phyloP scores from a whole-genome alignment of 495 filamentous ascomycete species.

The Aspergillus olivimuriae region DNA sequence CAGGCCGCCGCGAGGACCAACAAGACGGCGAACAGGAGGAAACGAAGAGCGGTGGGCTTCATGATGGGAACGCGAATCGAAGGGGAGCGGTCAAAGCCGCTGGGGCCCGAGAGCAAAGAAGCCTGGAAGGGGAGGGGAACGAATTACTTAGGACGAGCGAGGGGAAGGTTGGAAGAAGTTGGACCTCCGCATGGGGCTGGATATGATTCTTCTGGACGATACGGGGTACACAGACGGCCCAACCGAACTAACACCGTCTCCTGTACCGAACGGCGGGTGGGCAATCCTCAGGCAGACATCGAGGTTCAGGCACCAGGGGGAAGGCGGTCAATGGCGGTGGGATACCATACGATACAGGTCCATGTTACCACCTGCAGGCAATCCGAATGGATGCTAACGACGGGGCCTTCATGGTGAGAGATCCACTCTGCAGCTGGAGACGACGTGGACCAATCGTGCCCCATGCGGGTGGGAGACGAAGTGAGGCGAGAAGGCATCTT shows the following conservation, averaged over 20 bases:
- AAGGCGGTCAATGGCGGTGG: conserved; percentile 1
- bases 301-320: conserved; percentile 1
- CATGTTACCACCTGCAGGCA: too few relatives aligned
- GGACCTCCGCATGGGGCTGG: too few relatives aligned
- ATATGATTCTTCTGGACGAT: too few relatives aligned
- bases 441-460: conserved; percentile 20
- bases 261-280: neutral
- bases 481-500: neutral
- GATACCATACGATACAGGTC: too few relatives aligned
- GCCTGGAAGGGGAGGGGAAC: conserved; percentile 1
- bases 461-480: neutral
- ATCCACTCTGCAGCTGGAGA: neutral
- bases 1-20: conserved; percentile 63
- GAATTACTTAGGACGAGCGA: too few relatives aligned
- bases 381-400: too few relatives aligned
- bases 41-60: conserved; percentile 28
- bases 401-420: neutral
- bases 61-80: conserved; percentile 20
- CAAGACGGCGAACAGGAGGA: conserved; percentile 36
- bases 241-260: neutral
- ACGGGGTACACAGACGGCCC: neutral
- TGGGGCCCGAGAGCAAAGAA: conserved; percentile 7
- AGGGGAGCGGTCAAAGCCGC: conserved; percentile 27
- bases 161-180: conserved; percentile 1
- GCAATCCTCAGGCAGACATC: neutral